Evolutionary conservation across 2,329 filamentous ascomycete genomes (phyloP), one percentile per base, ranked within the genome.

Genomic region (Penicillium olsonii): DNA sequence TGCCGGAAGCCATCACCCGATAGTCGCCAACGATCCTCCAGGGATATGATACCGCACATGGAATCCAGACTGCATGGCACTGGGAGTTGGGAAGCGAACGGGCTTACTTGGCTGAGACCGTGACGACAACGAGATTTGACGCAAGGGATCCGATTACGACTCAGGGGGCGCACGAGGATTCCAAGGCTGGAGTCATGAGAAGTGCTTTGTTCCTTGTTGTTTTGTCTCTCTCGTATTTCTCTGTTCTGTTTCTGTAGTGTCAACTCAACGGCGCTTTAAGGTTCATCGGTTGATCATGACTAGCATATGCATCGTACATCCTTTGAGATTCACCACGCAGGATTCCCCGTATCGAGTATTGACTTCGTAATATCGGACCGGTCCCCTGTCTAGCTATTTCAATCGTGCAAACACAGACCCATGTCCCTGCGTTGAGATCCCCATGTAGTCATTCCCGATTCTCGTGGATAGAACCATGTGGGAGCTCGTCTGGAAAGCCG

Each of bases 41-140:
- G 14, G 11, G n/a, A 49, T 45, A 45, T 45, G 47, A 49, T 15
- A 45, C 42, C 15, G 27, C 46, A 40, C 46, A 49, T 49, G 41
- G 41, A 12, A 12, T 14, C 17, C 11, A 34, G 15, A 11, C 24
- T 42, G 27, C 37, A 37, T 41, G 45, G 10, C 35, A 37, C 42
- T 45, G 35, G 35, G n/a, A 11, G 35, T 45, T 49, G 18, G 5
- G 47, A 45, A 40, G 42, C 18, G 42, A 49, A 45, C 47, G 47
- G 47, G 46, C 46, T 40, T 45, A 37, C 42, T 20, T 39, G 22
- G 47, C 29, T 29, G 47, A 29, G 42, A 49, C 35, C 12, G 42
- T 19, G 10, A 19, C 29, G 37, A 40, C 22, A 35, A 41, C 10
- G 44, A 15, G 39, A 14, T 37, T n/a, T 24, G 18, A 27, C 31